Base-by-base conservation (phyloP, 2,329 filamentous ascomycete genomes). In the Fusarium sp. region DNA sequence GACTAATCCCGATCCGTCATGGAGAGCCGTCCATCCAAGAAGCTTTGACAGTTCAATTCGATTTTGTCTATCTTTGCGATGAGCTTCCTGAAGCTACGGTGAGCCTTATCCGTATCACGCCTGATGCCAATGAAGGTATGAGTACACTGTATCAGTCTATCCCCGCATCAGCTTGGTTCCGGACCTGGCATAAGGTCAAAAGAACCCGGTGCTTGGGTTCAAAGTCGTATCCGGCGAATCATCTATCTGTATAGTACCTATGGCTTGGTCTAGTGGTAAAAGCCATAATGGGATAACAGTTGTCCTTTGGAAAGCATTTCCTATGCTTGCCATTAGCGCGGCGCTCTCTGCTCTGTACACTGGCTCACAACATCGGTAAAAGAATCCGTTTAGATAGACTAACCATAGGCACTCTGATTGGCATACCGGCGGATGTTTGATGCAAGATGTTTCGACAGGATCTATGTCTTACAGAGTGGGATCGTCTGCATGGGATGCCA, bases 401-500 rank as follows among this genome's bases (percentile, higher is more conserved):
- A 39, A 13, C 25, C 35, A 21, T n/a, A 25, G 21, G 25, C 33
- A 29, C 25, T 29, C 18, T 58, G 43, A 50, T 58, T 58, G 60
- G 60, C 17, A 40, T 21, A 29, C 23, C 50, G 42, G 51, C 43
- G 43, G 43, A 35, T 57, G 21, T 37, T 46, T 58, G 56, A 54
- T 39, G 33, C 39, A 61, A 52, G 50, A 59, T 21, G 35, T 21
- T 58, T 45, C 18, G 39, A 31, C 51, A 35, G 33, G 50, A 63
- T 63, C 58, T 29, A 37, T 62, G 58, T 63, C 50, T 58, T 25
- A 63, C 58, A 41, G 35, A 47, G 39, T 31, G 43, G 18, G 35
- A 47, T 39, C 39, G 6, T 45, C 50, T 23, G 39, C 58, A 58
- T 58, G 29, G 35, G 50, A 41, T 50, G 35, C 27, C 37, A 43